These are phyloP conservation scores for Trichoderma koningii DNA, from an alignment of 2,329 filamentous ascomycete genomes.

Conservation along the genomic window DNA sequence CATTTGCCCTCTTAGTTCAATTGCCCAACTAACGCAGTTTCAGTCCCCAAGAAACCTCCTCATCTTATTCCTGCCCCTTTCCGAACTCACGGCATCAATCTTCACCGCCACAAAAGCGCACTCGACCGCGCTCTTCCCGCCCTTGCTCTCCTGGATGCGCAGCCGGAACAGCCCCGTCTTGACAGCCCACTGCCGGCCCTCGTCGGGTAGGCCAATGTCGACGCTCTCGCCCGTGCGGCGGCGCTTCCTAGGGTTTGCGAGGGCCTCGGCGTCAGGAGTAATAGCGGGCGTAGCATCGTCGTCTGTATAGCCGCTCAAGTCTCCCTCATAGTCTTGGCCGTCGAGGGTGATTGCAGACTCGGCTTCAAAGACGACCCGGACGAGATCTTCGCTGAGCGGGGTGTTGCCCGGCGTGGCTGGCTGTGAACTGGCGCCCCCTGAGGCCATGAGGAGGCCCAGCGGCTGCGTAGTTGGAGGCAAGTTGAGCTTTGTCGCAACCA, in stretches of 20 bases:
- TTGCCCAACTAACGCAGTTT: not conserved
- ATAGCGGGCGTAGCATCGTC: conserved; percentile 35
- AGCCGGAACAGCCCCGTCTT: conserved; percentile 72
- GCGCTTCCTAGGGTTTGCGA: conserved; percentile 49
- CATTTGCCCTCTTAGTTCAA: not conserved
- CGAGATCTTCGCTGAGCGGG: conserved; percentile 67
- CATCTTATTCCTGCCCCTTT: conserved; percentile 65
- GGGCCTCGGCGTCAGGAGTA: conserved; percentile 31
- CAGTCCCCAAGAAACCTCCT: conserved; percentile 60
- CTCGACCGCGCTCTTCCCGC: conserved; percentile 61
- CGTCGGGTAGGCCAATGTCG: conserved; percentile 18
- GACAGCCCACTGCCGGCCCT: conserved; percentile 59
- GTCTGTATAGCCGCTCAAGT: conserved; percentile 29
- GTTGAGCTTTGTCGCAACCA: conserved; percentile 79
- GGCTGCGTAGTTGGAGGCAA: conserved; percentile 62
- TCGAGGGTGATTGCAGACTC: conserved; percentile 63
- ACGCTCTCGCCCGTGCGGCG: conserved; percentile 43
- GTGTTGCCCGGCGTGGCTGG: conserved; percentile 69
- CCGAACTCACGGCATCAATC: conserved; percentile 68
- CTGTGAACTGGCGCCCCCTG: conserved; percentile 62
- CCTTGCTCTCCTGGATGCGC: conserved; percentile 58
- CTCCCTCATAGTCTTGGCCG: conserved; percentile 49
- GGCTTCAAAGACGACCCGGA: conserved; percentile 63
- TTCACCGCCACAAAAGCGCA: conserved; percentile 75
- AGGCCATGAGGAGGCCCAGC: conserved; percentile 66